A percentile compares a stretch with the other conserved stretches of the same genome.
These are phyloP conservation scores for Achaetomiella virescens DNA, from an alignment of 495 filamentous ascomycete genomes.

Conservation along the genomic window DNA sequence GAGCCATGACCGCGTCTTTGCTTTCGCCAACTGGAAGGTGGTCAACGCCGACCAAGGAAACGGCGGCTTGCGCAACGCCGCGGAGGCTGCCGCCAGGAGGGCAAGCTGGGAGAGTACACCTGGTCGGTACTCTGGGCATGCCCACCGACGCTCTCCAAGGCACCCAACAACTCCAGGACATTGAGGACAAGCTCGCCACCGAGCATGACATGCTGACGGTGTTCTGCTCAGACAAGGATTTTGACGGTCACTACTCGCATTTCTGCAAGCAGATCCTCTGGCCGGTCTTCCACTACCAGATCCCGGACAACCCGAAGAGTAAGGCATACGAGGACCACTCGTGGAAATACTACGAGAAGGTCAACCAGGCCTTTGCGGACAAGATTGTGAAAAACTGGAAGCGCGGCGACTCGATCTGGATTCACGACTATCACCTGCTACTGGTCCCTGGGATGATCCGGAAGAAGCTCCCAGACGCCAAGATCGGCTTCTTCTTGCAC, in stretches of 20 bases:
- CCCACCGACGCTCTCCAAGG: constrained; percentile 74
- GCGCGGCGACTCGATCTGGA: constrained; percentile 82
- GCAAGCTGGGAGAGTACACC: constrained; percentile 59
- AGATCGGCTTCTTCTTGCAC: constrained; percentile 93
- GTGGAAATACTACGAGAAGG: constrained; percentile 84
- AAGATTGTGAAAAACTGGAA: constrained; percentile 87
- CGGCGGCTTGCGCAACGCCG: constrained; percentile 80
- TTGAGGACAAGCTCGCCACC: constrained; percentile 67
- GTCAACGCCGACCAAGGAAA: constrained; percentile 83
- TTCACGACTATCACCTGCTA: constrained; percentile 90
- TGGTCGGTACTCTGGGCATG: constrained; percentile 90
- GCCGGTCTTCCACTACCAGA: constrained; percentile 94
- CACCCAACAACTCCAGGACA: constrained; percentile 64
- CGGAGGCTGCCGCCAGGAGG: constrained; percentile 66
- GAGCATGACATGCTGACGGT: constrained; percentile 77
- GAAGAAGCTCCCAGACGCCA: constrained; percentile 76
- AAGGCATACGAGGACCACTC: constrained; percentile 96
- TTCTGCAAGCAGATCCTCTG: constrained; percentile 89
- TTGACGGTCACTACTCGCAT: constrained; percentile 86
- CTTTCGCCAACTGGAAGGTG: constrained; percentile 69
- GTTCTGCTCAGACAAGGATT: constrained; percentile 78
- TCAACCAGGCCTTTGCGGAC: constrained; percentile 88
- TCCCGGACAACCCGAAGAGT: constrained; percentile 93
- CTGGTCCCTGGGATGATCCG: constrained; percentile 90
- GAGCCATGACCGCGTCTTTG: constrained; percentile 59